Percentiles rank a stretch among this genome's conserved stretches.
Evolutionary conservation across 768 basidiomycete genomes (phyloP).

Genomic region (Trametes punicea): DNA sequence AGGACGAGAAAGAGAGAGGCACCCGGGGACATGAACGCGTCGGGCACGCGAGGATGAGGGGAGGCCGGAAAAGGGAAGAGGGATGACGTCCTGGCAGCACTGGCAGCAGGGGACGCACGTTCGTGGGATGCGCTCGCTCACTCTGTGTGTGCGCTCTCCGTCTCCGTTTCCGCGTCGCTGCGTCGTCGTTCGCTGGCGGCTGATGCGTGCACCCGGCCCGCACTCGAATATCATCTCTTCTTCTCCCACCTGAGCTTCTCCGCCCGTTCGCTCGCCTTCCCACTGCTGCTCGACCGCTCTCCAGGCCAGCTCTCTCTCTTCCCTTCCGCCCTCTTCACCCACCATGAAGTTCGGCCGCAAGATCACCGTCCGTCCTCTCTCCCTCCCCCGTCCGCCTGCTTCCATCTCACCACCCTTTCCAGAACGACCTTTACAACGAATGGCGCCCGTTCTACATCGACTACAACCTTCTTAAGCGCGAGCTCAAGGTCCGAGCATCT

Average conservation of each 20-base stretch:
- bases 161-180: background rate
- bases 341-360: slow-evolving; percentile 81
- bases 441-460: slow-evolving; percentile 91
- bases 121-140: too few relatives aligned
- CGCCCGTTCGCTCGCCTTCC: background rate
- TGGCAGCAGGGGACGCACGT: slow-evolving; percentile 2
- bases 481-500: slow-evolving; percentile 63
- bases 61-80: too few relatives aligned
- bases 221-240: background rate
- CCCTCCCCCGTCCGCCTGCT: background rate
- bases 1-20: too few relatives aligned
- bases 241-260: background rate
- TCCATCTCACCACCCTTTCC: slow-evolving; percentile 4
- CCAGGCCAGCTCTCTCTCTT: background rate
- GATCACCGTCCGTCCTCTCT: slow-evolving; percentile 51
- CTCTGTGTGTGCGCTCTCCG: too few relatives aligned
- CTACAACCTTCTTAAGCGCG: slow-evolving; percentile 86
- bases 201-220: background rate
- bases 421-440: slow-evolving; percentile 85
- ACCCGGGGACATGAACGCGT: too few relatives aligned
- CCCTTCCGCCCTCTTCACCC: background rate
- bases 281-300: background rate
- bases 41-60: too few relatives aligned
- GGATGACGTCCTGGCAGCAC: background rate
- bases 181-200: background rate